Conservation (phyloP, 2,329 filamentous ascomycete species). For the Fusarium sp. region DNA sequence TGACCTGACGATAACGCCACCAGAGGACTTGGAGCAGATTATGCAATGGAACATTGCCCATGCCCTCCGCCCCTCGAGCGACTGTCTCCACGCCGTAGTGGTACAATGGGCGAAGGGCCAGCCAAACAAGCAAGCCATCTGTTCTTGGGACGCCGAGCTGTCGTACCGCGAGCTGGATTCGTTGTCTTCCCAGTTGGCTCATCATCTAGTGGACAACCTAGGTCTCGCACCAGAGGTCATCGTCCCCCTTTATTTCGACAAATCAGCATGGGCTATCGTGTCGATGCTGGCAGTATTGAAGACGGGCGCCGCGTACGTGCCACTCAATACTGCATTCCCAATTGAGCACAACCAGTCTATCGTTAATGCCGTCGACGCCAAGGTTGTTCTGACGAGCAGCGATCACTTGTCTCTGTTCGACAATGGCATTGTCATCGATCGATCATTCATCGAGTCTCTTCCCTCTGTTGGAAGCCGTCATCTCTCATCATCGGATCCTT, state of each 20-base stretch:
- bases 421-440: slow-evolving; percentile 5
- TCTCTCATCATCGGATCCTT: slow-evolving; percentile 8
- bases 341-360: slow-evolving; percentile 12
- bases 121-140: slow-evolving; percentile 9
- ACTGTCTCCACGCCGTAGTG: slow-evolving; percentile 11
- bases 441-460: slow-evolving; percentile 11
- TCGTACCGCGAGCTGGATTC: slow-evolving; percentile 8
- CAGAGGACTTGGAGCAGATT: slow-evolving; percentile 10
- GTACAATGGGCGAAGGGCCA: slow-evolving; percentile 4
- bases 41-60: slow-evolving; percentile 8
- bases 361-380: neutral
- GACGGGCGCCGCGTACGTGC: slow-evolving; percentile 4
- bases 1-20: slow-evolving; percentile 3
- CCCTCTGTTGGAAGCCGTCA: slow-evolving; percentile 1
- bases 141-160: slow-evolving; percentile 12
- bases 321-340: slow-evolving; percentile 14
- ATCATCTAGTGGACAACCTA: slow-evolving; percentile 5
- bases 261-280: slow-evolving; percentile 37
- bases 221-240: neutral
- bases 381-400: slow-evolving; percentile 1
- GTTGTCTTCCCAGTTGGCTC: slow-evolving; percentile 9
- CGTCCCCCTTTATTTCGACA: slow-evolving; percentile 21
- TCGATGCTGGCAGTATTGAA: slow-evolving; percentile 23
- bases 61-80: slow-evolving; percentile 2
- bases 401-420: slow-evolving; percentile 3